phyloP scores from a whole-genome alignment of 768 basidiomycete species.

The Leccinum aurantiacum region DNA sequence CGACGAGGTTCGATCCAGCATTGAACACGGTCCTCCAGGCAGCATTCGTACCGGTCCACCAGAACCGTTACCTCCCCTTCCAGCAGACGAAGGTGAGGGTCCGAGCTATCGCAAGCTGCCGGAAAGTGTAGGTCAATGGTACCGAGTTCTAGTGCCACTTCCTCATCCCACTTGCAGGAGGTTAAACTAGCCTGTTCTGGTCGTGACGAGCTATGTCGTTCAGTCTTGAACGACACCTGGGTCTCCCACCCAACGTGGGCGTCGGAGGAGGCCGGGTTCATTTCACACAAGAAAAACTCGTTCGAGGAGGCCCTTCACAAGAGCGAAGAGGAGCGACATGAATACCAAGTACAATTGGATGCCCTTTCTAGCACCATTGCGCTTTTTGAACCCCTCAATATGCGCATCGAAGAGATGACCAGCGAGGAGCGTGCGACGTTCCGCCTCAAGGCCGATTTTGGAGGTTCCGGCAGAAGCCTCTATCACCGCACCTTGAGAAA shows the following conservation, averaged over 20 bases:
- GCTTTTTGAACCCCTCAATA: constrained; percentile 82
- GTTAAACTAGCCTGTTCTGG: constrained; percentile 88
- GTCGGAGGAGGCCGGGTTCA: constrained; percentile 92
- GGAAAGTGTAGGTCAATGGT: constrained; percentile 64
- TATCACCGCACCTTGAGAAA: constrained; percentile 94
- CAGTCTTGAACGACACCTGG: constrained; percentile 97
- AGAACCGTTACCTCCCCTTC: constrained; percentile 74
- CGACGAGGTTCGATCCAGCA: constrained; percentile 61
- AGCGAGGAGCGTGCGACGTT: constrained; percentile 81
- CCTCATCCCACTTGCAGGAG: constrained; percentile 54
- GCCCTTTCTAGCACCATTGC: constrained; percentile 88
- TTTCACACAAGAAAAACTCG: constrained; percentile 93
- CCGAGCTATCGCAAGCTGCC: constrained; percentile 93
- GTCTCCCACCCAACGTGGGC: constrained; percentile 99
- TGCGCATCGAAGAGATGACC: constrained; percentile 85
- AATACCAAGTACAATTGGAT: constrained; percentile 95
- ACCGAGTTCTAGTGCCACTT: neutral
- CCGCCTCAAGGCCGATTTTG: constrained; percentile 82
- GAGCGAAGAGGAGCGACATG: constrained; percentile 97
- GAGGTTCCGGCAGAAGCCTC: constrained; percentile 82
- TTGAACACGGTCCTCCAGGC: constrained; percentile 73
- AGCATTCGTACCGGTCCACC: constrained; percentile 75
- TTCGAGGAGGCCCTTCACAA: constrained; percentile 96
- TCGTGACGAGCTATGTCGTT: constrained; percentile 90
- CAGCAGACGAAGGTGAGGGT: constrained; percentile 82